A percentile compares a stretch with the other conserved stretches of the same genome.
Conservation (phyloP, 2,329 filamentous ascomycete genomes). For the Claviceps sp. region DNA sequence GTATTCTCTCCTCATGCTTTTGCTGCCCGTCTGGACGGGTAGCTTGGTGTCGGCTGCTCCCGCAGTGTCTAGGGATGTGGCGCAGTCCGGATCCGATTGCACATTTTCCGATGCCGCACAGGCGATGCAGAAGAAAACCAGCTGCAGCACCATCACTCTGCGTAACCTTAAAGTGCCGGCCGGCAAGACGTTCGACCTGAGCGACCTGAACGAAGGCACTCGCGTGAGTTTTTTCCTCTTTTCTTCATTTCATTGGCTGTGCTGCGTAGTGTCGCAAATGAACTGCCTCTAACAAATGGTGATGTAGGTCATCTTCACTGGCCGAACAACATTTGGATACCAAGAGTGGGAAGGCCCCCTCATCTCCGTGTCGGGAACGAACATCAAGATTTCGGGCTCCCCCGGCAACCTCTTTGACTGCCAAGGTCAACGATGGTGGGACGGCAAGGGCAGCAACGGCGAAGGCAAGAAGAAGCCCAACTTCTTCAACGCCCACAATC, state of each 20-base stretch:
- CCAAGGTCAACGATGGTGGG: slow-evolving; percentile 46
- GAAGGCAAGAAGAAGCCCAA: slow-evolving; percentile 48
- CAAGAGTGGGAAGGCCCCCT: not conserved
- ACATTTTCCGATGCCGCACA: not conserved
- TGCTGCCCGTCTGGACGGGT: not conserved
- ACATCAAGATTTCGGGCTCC: not conserved
- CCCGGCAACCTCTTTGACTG: slow-evolving; percentile 34
- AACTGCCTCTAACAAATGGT: too few relatives aligned
- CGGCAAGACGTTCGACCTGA: not conserved
- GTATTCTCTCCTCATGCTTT: not conserved
- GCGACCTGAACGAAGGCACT: not conserved
- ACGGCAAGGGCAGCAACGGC: slow-evolving; percentile 42
- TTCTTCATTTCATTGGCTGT: too few relatives aligned
- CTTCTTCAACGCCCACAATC: slow-evolving; percentile 36
- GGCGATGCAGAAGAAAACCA: not conserved
- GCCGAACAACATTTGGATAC: not conserved
- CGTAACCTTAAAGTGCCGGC: not conserved
- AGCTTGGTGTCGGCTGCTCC: not conserved
- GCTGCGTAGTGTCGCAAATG: too few relatives aligned
- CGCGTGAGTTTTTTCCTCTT: not conserved
- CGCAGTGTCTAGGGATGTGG: not conserved
- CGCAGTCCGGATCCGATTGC: not conserved
- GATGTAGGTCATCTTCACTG: not conserved
- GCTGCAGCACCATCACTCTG: not conserved
- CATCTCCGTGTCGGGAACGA: not conserved